These are phyloP conservation scores for Datisca glomerata DNA, from an alignment of 306 rosid species.

Conservation along the genomic window DNA sequence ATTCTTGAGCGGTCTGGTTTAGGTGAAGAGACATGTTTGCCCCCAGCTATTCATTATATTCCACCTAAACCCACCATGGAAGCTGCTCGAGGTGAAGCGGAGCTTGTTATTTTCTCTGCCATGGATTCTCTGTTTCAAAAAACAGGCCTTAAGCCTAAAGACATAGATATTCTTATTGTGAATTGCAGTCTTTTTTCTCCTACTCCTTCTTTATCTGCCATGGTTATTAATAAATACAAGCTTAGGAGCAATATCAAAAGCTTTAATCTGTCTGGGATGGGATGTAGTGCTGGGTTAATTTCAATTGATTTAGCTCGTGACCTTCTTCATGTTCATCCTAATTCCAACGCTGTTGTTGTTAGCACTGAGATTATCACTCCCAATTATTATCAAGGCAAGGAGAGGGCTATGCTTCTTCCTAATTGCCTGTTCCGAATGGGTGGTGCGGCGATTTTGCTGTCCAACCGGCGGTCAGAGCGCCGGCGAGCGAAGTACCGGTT, in stretches of 20 bases:
- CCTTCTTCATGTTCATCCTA: slow-evolving; percentile 84
- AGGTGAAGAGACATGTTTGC: slow-evolving; percentile 77
- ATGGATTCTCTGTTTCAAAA: slow-evolving; percentile 50
- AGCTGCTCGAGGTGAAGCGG: slow-evolving; percentile 68
- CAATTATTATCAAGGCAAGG: slow-evolving; percentile 80
- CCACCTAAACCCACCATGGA: slow-evolving; percentile 95
- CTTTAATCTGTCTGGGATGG: no score
- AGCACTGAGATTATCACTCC: slow-evolving; percentile 94
- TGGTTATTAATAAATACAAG: slow-evolving; percentile 80
- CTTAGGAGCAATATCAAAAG: no score
- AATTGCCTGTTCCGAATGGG: slow-evolving; percentile 95
- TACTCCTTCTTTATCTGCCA: slow-evolving; percentile 78
- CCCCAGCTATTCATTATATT: slow-evolving; percentile 71
- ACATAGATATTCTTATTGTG: slow-evolving; percentile 69
- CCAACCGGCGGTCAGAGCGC: slow-evolving; percentile 44
- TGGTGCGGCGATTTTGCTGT: slow-evolving; percentile 71
- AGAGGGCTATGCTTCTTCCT: slow-evolving; percentile 90
- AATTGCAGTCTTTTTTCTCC: slow-evolving; percentile 88
- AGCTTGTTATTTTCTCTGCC: slow-evolving; percentile 74
- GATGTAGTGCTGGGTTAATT: no score
- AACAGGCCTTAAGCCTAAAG: slow-evolving; percentile 72
- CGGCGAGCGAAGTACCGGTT: slow-evolving; percentile 58
- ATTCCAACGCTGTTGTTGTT: slow-evolving; percentile 68
- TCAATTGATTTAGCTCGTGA: no score
- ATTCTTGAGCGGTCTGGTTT: slow-evolving; percentile 89